Conservation (phyloP, 2,329 filamentous ascomycete genomes). For the Dactylellina parvicollis region DNA sequence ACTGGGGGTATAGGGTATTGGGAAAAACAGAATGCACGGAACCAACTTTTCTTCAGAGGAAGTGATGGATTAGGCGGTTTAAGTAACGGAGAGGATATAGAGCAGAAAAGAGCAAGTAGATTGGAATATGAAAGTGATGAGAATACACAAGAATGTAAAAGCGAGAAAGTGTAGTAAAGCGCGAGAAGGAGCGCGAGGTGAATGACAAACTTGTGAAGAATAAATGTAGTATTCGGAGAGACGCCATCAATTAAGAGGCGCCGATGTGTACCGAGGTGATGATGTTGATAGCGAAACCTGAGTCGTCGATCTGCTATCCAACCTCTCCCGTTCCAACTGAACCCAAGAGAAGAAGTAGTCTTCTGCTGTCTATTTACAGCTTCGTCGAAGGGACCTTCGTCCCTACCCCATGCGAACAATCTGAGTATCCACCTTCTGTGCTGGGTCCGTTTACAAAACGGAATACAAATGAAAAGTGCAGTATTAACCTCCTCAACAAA, state of each 20-base stretch:
- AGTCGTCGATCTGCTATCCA: constrained; percentile 50
- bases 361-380: constrained; percentile 54
- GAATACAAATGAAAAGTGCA: constrained; percentile 43
- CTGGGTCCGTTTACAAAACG: constrained; percentile 52
- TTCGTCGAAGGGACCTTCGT: constrained; percentile 19
- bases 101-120: constrained; percentile 6
- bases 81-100: constrained; percentile 3
- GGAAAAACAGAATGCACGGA: constrained; percentile 43
- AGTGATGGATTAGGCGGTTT: constrained; percentile 25
- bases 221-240: constrained; percentile 47
- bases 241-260: constrained; percentile 34
- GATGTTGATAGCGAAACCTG: constrained; percentile 44
- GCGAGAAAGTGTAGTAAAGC: constrained; percentile 3
- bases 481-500: constrained; percentile 53
- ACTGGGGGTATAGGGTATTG: constrained; percentile 53
- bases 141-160: constrained; percentile 44
- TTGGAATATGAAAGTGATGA: constrained; percentile 12
- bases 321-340: constrained; percentile 55
- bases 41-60: constrained; percentile 39
- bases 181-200: constrained; percentile 4
- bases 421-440: constrained; percentile 44
- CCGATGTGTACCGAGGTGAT: constrained; percentile 49
- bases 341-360: constrained; percentile 52
- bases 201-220: constrained; percentile 33
- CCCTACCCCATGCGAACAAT: constrained; percentile 48